Base-by-base conservation (phyloP, 345 rosid genomes). In the Ricinus communis region DNA sequence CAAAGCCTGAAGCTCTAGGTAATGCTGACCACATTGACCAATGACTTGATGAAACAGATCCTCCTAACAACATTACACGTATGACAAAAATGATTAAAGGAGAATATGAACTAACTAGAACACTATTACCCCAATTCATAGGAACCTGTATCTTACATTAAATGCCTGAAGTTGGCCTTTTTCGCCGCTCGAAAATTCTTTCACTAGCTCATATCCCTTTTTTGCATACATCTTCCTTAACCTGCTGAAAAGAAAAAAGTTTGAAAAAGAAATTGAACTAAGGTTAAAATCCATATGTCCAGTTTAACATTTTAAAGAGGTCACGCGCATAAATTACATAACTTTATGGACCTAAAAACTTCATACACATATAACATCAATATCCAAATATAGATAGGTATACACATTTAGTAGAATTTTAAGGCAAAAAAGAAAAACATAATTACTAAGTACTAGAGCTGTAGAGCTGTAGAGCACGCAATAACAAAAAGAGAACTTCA, bases 161-260 rank as follows among this genome's bases (percentile, higher is more conserved):
- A 73, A 78, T 13, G 54, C 75, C 71, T 78, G 77, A 78, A 78
- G 78, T 55, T 73, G 78, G 50, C 77, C 81, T 45, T 73, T 78
- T 61, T 74, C 81, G 31, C 74, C 61, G 15, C 38, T 41, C 5
- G 78, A 66, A 18, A 73, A 55, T 14, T 78, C 81, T 65, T 74
- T 78, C 49, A 78, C 71, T 46, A 78, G 56, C 57, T 78, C 81
- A 59, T 78, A 78, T 28, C 77, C 81, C 51, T 78, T 73, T 70
- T 77, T 78, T 5, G 77, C 75, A 45, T 73, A 69, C 77, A 73
- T 78, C 57, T 65, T 70, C 22, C 57, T 41, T 51, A 67, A 67
- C 9, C 70, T 56, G 47, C 41, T 50, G 50, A 57, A 21, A 64
- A 55, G 24, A 8, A 62, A 62, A 55, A 25, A 49, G 59, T 9